Percentiles rank a stretch among this genome's conserved stretches.
phyloP scores from a whole-genome alignment of 148 eudicot genomes.

The Amaranthus hypochondriacus region DNA sequence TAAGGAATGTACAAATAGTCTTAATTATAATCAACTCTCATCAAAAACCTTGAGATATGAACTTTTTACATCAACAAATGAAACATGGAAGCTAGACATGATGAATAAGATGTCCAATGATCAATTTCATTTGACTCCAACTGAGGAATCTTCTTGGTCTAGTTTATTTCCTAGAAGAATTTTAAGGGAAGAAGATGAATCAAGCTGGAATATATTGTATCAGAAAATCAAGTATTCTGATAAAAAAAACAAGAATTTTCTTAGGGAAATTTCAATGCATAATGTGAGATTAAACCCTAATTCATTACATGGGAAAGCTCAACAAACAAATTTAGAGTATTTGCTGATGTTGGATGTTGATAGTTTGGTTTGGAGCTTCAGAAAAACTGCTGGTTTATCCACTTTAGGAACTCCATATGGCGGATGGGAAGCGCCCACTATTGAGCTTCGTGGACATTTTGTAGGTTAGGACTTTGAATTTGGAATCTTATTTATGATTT shows the following conservation, averaged over 20 bases:
- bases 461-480: conserved; percentile 8
- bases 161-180: background rate
- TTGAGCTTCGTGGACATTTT: conserved; percentile 23
- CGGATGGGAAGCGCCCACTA: conserved; percentile 21
- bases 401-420: conserved; percentile 16
- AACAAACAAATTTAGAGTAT: conserved; percentile 18
- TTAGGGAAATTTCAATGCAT: conserved; percentile 19
- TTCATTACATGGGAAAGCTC: conserved; percentile 19
- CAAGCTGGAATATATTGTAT: background rate
- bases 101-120: too few species aligned
- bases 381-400: conserved; percentile 20
- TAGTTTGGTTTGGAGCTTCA: conserved; percentile 9
- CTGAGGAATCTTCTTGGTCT: background rate
- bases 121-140: too few species aligned
- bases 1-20: too few species aligned
- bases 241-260: background rate
- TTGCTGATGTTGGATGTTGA: conserved; percentile 21
- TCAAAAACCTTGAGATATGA: too few species aligned
- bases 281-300: conserved; percentile 21
- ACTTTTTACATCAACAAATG: too few species aligned
- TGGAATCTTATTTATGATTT: too few species aligned
- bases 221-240: background rate
- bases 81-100: too few species aligned
- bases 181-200: background rate
- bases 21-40: too few species aligned